Evolutionary conservation across 2,329 filamentous ascomycete genomes (phyloP).

Genomic region (Emergomyces orientalis): DNA sequence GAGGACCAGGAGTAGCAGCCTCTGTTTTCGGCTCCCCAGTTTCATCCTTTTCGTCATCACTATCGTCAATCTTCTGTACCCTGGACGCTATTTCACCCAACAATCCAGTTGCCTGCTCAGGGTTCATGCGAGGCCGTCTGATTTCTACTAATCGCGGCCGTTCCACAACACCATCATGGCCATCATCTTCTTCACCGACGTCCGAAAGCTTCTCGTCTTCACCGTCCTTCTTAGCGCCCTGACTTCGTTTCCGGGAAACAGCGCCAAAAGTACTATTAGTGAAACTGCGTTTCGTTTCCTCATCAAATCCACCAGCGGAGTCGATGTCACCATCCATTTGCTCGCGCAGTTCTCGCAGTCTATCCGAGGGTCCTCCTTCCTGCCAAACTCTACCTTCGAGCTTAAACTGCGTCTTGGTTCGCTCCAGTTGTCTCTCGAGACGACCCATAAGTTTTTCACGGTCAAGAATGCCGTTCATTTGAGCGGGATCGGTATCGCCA

Average conservation of each 20-base stretch:
- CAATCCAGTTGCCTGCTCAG: conserved; percentile 56
- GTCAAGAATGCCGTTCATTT: conserved; percentile 87
- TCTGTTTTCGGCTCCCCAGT: conserved; percentile 33
- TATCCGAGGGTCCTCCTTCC: conserved; percentile 80
- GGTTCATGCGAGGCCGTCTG: conserved; percentile 54
- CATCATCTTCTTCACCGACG: conserved; percentile 46
- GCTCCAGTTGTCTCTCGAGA: conserved; percentile 87
- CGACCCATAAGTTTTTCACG: conserved; percentile 87
- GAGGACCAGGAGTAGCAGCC: conserved; percentile 27
- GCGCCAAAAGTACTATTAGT: conserved; percentile 65
- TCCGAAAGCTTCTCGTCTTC: conserved; percentile 38
- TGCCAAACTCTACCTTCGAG: conserved; percentile 89
- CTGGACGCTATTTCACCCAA: conserved; percentile 65
- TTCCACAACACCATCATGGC: conserved; percentile 57
- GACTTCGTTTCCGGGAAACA: conserved; percentile 50
- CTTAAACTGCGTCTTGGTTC: conserved; percentile 96
- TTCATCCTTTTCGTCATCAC: conserved; percentile 45
- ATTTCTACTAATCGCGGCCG: conserved; percentile 72
- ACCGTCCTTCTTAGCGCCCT: conserved; percentile 31
- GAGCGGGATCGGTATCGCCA: conserved; percentile 57
- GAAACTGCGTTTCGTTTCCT: conserved; percentile 53
- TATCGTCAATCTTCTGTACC: conserved; percentile 62
- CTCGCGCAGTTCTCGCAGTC: conserved; percentile 81
- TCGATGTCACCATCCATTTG: conserved; percentile 71
- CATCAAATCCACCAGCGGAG: conserved; percentile 41